Base-by-base conservation (phyloP, 495 filamentous ascomycete genomes). In the Aspergillus cavernicola region DNA sequence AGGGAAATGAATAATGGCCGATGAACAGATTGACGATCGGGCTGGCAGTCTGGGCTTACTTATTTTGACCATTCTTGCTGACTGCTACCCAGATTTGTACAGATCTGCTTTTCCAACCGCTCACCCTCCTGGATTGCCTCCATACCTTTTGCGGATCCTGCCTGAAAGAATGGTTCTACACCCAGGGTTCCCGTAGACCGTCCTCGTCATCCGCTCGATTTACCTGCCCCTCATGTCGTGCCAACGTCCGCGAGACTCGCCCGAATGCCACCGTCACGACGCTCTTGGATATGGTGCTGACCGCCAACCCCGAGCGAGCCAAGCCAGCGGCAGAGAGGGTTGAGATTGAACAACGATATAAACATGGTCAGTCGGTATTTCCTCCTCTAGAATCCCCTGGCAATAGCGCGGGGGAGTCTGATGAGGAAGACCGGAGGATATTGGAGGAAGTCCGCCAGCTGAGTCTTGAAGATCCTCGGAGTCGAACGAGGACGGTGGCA, bases 121-220 rank as follows among this genome's bases (percentile, higher is more conserved):
- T 97, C 53, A 96, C 92, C 26, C 87, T 97, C 53, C 88, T 98
- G 65, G 89, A 97, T 75, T 98, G 93, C 67, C 84, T 98, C 1
- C 93, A 98, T 73, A 95, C 92, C 32, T 97, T 93, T 73, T 97
- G 93, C 74, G 93, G 90, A 51, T 86, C 88, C 24, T 98, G 93
- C 65, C 67, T 97, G 53, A 95, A 95, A 71, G 85, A 91, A 70
- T 97, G 93, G 93, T 98, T 98, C 72, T 59, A 67, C 11, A 82
- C 68, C 50, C 83, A 86, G 59, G 77, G 75, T 45, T 85, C 69
- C 49, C 52, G 73, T 63, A 61, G 76, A 74, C 69, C 68, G 20
- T 67, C 75, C 0, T 67, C 74, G 13, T 69, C 77, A 2, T 57
- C 76, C 0, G 71, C 80, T 4, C 73, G 70, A 40, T 95, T 85